These are phyloP conservation scores for Naganishia antarctica DNA, from an alignment of 768 basidiomycete species.

Conservation along the genomic window DNA sequence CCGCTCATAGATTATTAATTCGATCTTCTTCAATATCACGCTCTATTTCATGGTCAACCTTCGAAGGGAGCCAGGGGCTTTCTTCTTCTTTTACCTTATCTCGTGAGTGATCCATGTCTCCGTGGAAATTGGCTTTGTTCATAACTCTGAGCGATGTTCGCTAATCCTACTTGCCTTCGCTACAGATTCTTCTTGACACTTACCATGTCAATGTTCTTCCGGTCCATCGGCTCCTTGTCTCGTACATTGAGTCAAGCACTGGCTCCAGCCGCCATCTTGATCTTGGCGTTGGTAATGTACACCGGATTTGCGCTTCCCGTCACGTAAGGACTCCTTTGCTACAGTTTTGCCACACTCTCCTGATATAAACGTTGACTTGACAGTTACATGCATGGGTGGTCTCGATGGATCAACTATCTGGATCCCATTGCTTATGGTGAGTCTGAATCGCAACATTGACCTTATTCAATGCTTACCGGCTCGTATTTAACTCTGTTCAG, in stretches of 20 bases:
- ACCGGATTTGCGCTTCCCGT: conserved; percentile 19
- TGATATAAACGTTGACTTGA: conserved; percentile 61
- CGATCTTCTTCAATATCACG: conserved; percentile 48
- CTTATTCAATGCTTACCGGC: background rate
- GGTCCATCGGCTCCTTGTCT: conserved; percentile 61
- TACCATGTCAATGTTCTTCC: conserved; percentile 57
- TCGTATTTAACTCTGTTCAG: conserved; percentile 53
- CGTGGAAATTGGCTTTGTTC: too few species aligned
- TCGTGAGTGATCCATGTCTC: conserved; percentile 4
- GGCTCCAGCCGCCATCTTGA: conserved; percentile 62
- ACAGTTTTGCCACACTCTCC: conserved; percentile 56
- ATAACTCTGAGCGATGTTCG: too few species aligned
- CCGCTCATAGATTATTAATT: conserved; percentile 22
- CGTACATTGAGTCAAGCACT: conserved; percentile 63
- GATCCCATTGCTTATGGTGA: conserved; percentile 59
- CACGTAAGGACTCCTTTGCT: conserved; percentile 53
- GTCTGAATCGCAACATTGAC: background rate
- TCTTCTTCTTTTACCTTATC: conserved; percentile 52
- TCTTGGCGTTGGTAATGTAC: conserved; percentile 68
- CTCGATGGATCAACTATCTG: conserved; percentile 59
- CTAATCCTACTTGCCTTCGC: background rate
- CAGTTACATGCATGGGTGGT: conserved; percentile 52
- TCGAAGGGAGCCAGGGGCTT: conserved; percentile 53
- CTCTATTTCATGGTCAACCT: conserved; percentile 54
- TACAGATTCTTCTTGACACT: conserved; percentile 57